A percentile compares a stretch with the other conserved stretches of the same genome.
phyloP scores from a whole-genome alignment of 345 rosid species.

The Theobroma cacao region DNA sequence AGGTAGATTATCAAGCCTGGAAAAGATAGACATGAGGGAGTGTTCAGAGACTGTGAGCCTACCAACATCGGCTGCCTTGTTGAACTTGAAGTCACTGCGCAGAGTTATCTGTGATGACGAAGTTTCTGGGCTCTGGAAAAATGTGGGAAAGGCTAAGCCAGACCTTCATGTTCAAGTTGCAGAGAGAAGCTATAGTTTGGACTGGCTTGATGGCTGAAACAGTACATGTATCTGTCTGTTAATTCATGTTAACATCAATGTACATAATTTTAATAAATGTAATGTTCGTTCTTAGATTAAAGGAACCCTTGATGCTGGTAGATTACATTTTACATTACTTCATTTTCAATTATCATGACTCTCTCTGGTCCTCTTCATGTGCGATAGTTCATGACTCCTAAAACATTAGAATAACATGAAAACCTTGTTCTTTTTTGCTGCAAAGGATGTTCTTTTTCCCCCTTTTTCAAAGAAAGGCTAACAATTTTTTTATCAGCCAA shows the following conservation, averaged over 20 bases:
- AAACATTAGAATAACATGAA: background rate
- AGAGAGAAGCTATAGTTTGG: slow-evolving; percentile 55
- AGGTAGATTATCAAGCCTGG: slow-evolving; percentile 49
- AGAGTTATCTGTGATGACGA: slow-evolving; percentile 74
- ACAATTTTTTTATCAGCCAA: background rate
- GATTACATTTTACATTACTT: background rate
- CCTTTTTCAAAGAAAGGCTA: background rate
- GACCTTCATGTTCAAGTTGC: slow-evolving; percentile 59
- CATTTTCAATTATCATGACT: background rate
- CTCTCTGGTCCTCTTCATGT: background rate
- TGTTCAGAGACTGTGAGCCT: slow-evolving; percentile 39
- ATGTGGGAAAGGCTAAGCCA: slow-evolving; percentile 38
- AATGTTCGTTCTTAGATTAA: background rate
- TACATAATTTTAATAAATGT: background rate
- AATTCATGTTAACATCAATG: slow-evolving; percentile 4
- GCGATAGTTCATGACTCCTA: background rate
- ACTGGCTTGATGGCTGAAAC: slow-evolving; percentile 68
- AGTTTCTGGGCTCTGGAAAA: slow-evolving; percentile 56
- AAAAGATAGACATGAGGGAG: slow-evolving; percentile 95
- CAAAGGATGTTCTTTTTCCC: background rate
- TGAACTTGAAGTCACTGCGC: slow-evolving; percentile 42
- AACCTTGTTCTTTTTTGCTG: background rate
- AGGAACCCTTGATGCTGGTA: background rate
- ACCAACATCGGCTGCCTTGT: slow-evolving; percentile 44
- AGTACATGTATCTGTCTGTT: background rate